A percentile compares a stretch with the other conserved stretches of the same genome.
These are phyloP conservation scores for Canavalia ensiformis DNA, from an alignment of 306 rosid genomes.

Conservation along the genomic window DNA sequence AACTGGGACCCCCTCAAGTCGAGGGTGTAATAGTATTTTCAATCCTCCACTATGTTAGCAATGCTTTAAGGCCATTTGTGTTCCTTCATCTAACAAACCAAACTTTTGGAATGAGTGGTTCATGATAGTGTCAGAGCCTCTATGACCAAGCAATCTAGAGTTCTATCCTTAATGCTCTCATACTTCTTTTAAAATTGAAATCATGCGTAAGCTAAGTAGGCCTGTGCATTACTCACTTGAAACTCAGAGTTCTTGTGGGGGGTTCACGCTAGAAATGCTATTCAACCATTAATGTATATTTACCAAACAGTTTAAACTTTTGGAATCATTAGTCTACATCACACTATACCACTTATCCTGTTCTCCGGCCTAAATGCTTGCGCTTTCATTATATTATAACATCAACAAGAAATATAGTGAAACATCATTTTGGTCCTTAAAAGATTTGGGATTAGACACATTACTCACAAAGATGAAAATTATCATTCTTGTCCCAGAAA, in stretches of 20 bases:
- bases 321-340: neutral
- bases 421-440: neutral
- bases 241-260: neutral
- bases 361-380: neutral
- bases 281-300: neutral
- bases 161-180: neutral
- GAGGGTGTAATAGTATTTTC: neutral
- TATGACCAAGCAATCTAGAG: neutral
- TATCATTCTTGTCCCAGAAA: no score
- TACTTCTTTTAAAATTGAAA: constrained; percentile 8
- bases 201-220: constrained; percentile 2
- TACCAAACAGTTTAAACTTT: neutral
- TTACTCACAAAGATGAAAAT: no score
- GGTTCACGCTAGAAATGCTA: neutral
- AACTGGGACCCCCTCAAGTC: neutral
- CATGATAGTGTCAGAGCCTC: neutral
- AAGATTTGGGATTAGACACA: neutral
- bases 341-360: neutral
- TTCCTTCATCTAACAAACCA: constrained; percentile 3
- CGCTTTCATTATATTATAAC: neutral
- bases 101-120: neutral
- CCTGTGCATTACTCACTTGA: neutral
- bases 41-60: constrained; percentile 3
- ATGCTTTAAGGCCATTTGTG: neutral
- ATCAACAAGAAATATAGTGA: neutral